Conservation (phyloP, 768 basidiomycete species). For the Guyanaporus albipodus region DNA sequence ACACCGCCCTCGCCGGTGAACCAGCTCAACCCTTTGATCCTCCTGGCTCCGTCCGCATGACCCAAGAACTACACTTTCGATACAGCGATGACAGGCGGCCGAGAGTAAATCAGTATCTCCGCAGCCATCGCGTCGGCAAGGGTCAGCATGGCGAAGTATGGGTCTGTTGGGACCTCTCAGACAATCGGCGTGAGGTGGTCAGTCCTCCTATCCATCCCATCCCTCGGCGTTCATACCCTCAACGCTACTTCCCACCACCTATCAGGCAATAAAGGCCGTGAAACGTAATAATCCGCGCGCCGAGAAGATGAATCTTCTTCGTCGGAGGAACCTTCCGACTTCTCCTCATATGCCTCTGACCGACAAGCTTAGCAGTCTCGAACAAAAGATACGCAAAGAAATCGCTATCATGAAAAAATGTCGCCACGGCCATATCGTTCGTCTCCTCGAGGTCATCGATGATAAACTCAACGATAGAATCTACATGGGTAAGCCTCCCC, state of each 20-base stretch:
- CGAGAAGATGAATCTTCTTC: conserved; percentile 55
- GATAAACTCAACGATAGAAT: conserved; percentile 84
- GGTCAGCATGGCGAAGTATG: conserved; percentile 92
- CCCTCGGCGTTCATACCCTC: conserved; percentile 3
- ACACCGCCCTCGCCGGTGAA: conserved; percentile 34
- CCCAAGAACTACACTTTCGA: conserved; percentile 39
- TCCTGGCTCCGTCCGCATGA: conserved; percentile 47
- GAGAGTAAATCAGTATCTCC: conserved; percentile 84
- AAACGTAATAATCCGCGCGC: conserved; percentile 68
- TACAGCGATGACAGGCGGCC: conserved; percentile 38
- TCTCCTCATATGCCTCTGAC: conserved; percentile 52
- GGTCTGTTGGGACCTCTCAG: conserved; percentile 54
- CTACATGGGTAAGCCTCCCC: conserved; percentile 77
- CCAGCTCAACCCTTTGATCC: conserved; percentile 36
- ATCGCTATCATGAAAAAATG: conserved; percentile 99
- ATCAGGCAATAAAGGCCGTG: conserved; percentile 77
- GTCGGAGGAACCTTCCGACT: conserved; percentile 43
- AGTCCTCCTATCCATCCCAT: conserved; percentile 22
- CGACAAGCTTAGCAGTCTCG: conserved; percentile 66
- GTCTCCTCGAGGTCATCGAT: conserved; percentile 92
- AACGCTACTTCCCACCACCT: conserved; percentile 4
- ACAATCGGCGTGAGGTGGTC: conserved; percentile 46
- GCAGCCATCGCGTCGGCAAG: conserved; percentile 71
- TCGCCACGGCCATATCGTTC: conserved; percentile 83
- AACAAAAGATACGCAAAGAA: conserved; percentile 85